Conservation (phyloP, 108 stramenopile genomes). For the Stephanodiscus triporus region DNA sequence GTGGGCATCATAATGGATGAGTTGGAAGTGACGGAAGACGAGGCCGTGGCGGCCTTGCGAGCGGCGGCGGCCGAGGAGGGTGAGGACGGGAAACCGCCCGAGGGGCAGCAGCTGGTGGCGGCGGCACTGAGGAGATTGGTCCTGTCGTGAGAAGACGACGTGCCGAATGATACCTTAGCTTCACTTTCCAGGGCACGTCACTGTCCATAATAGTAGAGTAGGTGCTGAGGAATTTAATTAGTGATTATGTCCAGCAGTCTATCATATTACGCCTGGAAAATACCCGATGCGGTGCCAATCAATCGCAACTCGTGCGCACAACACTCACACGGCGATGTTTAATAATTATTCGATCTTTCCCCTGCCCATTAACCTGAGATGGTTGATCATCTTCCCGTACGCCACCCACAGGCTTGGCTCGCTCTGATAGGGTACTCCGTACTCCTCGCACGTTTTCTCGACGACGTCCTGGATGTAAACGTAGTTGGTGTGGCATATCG, state of each 20-base stretch:
- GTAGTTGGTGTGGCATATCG: conserved; percentile 74
- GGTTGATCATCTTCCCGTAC: conserved; percentile 58
- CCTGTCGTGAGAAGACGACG: conserved; percentile 22
- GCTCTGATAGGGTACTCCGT: conserved; percentile 62
- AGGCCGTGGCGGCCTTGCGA: conserved; percentile 60
- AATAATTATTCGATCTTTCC: conserved; percentile 30
- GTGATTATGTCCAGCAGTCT: no score
- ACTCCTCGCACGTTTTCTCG: conserved; percentile 58
- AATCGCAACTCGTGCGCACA: no score
- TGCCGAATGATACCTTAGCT: no score
- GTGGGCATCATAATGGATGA: conserved; percentile 66
- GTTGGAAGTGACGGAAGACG: conserved; percentile 75
- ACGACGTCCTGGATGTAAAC: conserved; percentile 63
- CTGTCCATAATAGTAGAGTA: no score
- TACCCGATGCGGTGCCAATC: no score
- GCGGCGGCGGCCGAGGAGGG: conserved; percentile 47
- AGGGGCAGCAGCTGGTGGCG: conserved; percentile 51
- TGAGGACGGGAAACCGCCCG: conserved; percentile 5
- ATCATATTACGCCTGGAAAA: no score
- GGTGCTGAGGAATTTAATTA: no score
- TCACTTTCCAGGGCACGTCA: no score
- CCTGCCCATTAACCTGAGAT: conserved; percentile 56
- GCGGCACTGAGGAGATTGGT: conserved; percentile 71
- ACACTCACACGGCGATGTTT: no score
- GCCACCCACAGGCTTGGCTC: conserved; percentile 49